Evolutionary conservation across 2,329 filamentous ascomycete species (phyloP).

Genomic region (Immersiporthe knoxdaviesiana): DNA sequence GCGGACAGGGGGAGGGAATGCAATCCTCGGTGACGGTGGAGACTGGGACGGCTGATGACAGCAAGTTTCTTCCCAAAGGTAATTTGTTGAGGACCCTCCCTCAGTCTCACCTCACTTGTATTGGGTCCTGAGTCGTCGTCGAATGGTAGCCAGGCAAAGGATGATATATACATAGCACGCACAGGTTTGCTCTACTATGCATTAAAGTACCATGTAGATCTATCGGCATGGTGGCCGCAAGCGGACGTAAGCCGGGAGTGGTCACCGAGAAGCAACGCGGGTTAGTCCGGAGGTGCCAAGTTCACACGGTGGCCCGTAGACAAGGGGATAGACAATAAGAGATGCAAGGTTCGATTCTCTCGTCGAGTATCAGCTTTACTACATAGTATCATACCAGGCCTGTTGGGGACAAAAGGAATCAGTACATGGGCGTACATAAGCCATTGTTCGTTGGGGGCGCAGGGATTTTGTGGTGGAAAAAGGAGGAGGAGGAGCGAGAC

Average conservation of each 20-base stretch:
- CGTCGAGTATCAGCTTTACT: neutral
- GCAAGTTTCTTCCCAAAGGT: neutral
- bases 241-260: neutral
- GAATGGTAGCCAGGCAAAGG: neutral
- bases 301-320: neutral
- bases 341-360: neutral
- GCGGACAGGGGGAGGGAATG: neutral
- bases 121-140: neutral
- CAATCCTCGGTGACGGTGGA: neutral
- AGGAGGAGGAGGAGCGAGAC: neutral
- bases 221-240: neutral
- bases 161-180: neutral
- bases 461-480: neutral
- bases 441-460: neutral
- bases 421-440: neutral
- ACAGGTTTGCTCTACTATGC: neutral
- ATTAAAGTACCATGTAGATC: constrained; percentile 2
- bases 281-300: neutral
- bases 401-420: neutral
- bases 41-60: neutral
- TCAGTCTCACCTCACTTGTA: neutral
- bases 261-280: neutral
- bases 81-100: neutral
- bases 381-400: neutral
- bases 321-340: neutral